phyloP scores from a whole-genome alignment of 2,329 filamentous ascomycete genomes.

The Apiospora aurea region DNA sequence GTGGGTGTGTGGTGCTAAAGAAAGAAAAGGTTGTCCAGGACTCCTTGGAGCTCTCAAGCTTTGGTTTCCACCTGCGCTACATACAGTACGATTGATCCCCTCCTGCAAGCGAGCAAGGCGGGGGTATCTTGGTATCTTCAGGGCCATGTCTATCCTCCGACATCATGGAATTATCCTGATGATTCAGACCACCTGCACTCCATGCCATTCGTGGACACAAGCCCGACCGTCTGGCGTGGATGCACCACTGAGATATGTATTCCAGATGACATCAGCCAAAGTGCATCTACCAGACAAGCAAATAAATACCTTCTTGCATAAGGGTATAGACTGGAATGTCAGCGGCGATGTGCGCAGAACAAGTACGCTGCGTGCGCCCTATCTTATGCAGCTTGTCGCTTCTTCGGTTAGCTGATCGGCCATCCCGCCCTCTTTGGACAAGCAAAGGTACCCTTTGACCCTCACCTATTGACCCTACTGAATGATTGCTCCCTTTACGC shows the following conservation, averaged over 20 bases:
- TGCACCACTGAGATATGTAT: background rate
- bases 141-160: too few species aligned
- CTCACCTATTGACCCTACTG: background rate
- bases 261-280: conserved; percentile 12
- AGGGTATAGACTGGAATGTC: background rate
- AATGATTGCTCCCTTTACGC: conserved; percentile 15
- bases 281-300: background rate
- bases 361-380: background rate
- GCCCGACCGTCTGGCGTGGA: background rate
- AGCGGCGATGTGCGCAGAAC: conserved; percentile 5
- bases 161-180: background rate
- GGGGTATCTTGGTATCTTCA: background rate
- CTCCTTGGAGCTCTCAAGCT: background rate
- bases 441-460: too few species aligned
- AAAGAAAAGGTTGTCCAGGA: background rate
- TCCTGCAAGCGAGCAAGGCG: background rate
- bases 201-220: background rate
- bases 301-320: background rate
- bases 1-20: background rate
- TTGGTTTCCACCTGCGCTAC: conserved; percentile 7
- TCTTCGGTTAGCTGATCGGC: conserved; percentile 19
- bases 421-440: background rate
- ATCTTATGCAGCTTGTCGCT: conserved; percentile 5
- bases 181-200: background rate
- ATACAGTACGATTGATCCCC: too few species aligned